Conservation (phyloP, 495 filamentous ascomycete species). For the Xylaria acuta region DNA sequence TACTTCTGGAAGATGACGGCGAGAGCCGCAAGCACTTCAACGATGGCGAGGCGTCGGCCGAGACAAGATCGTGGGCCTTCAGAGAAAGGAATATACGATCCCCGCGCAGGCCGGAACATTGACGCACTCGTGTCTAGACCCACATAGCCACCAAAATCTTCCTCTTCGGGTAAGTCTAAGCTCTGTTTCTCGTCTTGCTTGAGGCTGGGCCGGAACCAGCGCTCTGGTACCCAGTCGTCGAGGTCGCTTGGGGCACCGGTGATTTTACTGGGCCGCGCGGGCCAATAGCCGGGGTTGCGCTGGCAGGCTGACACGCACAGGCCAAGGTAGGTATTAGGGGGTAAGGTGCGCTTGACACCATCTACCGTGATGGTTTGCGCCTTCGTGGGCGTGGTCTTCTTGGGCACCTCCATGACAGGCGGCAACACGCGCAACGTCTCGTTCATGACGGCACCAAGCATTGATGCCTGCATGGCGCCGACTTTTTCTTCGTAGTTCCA, state of each 20-base stretch:
- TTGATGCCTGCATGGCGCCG: constrained; percentile 61
- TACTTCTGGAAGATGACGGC: constrained; percentile 68
- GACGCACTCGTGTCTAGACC: constrained; percentile 59
- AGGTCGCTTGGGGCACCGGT: constrained; percentile 46
- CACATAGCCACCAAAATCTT: constrained; percentile 62
- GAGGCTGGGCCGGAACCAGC: constrained; percentile 49
- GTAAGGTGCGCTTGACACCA: constrained; percentile 58
- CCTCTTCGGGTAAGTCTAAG: constrained; percentile 27
- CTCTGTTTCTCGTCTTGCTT: constrained; percentile 16
- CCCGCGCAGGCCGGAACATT: constrained; percentile 66
- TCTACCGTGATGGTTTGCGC: constrained; percentile 61
- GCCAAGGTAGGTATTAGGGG: constrained; percentile 49
- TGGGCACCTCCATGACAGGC: constrained; percentile 67
- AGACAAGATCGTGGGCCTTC: constrained; percentile 74
- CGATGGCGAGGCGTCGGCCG: constrained; percentile 76
- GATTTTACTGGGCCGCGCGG: constrained; percentile 50
- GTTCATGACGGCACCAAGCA: constrained; percentile 71
- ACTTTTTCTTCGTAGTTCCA: constrained; percentile 70
- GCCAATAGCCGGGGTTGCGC: constrained; percentile 70
- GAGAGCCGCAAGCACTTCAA: constrained; percentile 73
- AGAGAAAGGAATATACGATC: constrained; percentile 74
- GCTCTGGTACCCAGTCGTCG: constrained; percentile 54
- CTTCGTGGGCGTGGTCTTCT: constrained; percentile 52
- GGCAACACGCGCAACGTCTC: constrained; percentile 70
- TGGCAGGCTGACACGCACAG: constrained; percentile 57